Conservation (phyloP, 371 early-diverging fungal species). For the Synchytrium microbalum region DNA sequence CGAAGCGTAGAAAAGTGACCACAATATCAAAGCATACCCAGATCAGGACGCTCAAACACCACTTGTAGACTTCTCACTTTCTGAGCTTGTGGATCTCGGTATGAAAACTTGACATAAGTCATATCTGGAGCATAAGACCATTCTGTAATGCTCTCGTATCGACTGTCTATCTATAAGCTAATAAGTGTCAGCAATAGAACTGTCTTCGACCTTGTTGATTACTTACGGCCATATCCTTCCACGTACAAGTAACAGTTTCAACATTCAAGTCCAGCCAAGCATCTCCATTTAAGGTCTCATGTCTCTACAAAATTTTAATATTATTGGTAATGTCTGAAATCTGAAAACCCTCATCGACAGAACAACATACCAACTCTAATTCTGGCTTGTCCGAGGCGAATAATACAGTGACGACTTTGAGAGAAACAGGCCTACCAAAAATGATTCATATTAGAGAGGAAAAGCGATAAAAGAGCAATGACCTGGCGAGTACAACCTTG, state of each 20-base stretch:
- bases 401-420: not conserved
- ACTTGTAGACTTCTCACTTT: not conserved
- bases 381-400: not conserved
- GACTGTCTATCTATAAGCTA: not conserved
- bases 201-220: no score
- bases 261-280: not conserved
- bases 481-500: no score
- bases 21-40: no score
- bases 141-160: not conserved
- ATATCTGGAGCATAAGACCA: not conserved
- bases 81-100: not conserved
- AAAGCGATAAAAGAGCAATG: no score
- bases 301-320: no score
- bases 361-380: not conserved
- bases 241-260: not conserved
- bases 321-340: no score
- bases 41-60: not conserved
- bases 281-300: not conserved
- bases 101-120: not conserved
- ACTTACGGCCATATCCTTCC: not conserved
- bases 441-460: no score
- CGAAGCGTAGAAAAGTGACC: no score
- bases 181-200: no score
- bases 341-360: no score
- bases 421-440: no score